phyloP scores from a whole-genome alignment of 352 stramenopile genomes.

The Peronospora belbahrii region DNA sequence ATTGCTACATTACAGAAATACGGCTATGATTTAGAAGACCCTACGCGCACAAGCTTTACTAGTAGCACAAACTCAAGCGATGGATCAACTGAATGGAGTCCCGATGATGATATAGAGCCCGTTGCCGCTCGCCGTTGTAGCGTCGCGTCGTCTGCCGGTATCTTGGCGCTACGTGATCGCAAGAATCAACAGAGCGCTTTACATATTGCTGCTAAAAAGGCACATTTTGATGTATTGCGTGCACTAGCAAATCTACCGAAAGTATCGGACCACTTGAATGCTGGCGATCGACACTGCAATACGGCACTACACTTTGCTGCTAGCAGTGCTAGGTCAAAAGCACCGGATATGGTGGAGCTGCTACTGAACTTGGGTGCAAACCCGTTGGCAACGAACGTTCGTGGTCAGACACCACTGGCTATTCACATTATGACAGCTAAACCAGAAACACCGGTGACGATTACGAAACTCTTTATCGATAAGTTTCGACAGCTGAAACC shows the following conservation, averaged over 20 bases:
- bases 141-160: conserved; percentile 39
- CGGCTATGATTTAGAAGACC: conserved; percentile 66
- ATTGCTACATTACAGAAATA: conserved; percentile 81
- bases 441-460: conserved; percentile 41
- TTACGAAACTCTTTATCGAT: conserved; percentile 49
- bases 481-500: conserved; percentile 28
- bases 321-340: conserved; percentile 46
- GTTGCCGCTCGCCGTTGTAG: conserved; percentile 18
- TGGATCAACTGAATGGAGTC: conserved; percentile 30
- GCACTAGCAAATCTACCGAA: conserved; percentile 73
- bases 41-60: conserved; percentile 16
- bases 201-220: conserved; percentile 79
- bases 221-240: conserved; percentile 69
- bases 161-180: conserved; percentile 65
- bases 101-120: conserved; percentile 24
- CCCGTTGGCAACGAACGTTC: conserved; percentile 59
- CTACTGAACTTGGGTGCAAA: conserved; percentile 60
- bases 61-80: conserved; percentile 27
- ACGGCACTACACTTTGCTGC: conserved; percentile 79
- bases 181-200: conserved; percentile 84
- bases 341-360: conserved; percentile 59
- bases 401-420: conserved; percentile 73
- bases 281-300: conserved; percentile 69
- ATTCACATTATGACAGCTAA: conserved; percentile 78
- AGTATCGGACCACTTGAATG: conserved; percentile 62